Base-by-base conservation (phyloP, 345 rosid species). In the Salix udensis region DNA sequence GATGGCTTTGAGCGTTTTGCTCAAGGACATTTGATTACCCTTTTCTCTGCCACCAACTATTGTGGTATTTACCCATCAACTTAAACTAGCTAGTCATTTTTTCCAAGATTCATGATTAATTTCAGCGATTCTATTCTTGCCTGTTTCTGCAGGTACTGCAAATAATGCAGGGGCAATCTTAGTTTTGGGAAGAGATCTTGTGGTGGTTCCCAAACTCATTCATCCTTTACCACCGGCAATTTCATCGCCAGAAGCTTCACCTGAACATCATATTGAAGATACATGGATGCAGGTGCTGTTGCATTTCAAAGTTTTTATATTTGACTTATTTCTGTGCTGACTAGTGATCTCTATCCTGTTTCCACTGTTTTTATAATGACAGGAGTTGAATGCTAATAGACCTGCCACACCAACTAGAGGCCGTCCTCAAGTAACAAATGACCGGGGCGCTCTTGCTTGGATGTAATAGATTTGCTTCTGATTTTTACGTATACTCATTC, bases 1-100 rank as follows among this genome's bases (percentile, higher is more conserved):
- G 99, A 96, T 65, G 99, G 99, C 58, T 96, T 96, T 78, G 98
- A 93, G 88, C 98, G 98, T 30, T 93, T 96, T 46, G 99, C 98
- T 1, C 97, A 96, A 65, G 99, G 98, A 73, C 99, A 96, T 83
- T 87, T 96, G 53, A 96, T 96, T 70, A 96, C 99, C 0, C 93
- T 96, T 83, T 96, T 96, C 84, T 96, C 99, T 0, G 97, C 98
- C 31, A 96, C 99, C 75, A 96, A 96, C 77, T 96, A 96, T 76
- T 96, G 98, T 9, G 99, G 99, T 93, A 83, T 16, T 88, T 74
- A 23, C 37, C 73, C 60, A 28, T 36, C 50, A 52, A 58, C 64
- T 67, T 7, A 44, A 10, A 64, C 26, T 68, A 50, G 48, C 52
- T 15, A 61, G 23, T 42, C 13, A 36, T 53, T 68, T 36, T 31